Percentiles rank a stretch among this genome's conserved stretches.
phyloP scores from a whole-genome alignment of 331 rosid species.

The Pyracantha coccinea region DNA sequence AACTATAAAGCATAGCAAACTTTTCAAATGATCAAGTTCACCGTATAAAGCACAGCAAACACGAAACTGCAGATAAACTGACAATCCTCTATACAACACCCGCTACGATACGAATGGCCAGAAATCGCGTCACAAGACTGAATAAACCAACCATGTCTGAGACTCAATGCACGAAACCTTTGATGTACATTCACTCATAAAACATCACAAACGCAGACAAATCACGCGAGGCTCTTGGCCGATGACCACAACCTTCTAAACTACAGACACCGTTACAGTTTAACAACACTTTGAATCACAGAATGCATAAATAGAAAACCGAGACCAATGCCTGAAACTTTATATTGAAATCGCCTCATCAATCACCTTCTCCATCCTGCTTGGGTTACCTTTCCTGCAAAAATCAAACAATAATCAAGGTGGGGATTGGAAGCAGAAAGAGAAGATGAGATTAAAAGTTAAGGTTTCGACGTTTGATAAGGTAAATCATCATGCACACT shows the following conservation, averaged over 20 bases:
- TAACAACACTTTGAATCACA: conserved; percentile 30
- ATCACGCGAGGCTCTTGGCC: conserved; percentile 27
- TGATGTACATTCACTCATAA: conserved; percentile 82
- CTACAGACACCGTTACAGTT: conserved; percentile 22
- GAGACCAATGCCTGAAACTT: conserved; percentile 24
- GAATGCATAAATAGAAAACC: conserved; percentile 29
- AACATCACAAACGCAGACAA: conserved; percentile 51
- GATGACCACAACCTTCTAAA: conserved; percentile 32
- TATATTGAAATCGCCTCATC: conserved; percentile 54
- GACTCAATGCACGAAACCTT: conserved; percentile 39
- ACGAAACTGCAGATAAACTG: neutral
- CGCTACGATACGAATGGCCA: conserved; percentile 12
- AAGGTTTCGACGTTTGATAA: neutral
- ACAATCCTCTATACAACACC: conserved; percentile 15
- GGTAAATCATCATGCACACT: neutral
- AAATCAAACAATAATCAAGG: conserved; percentile 12
- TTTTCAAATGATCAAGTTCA: neutral
- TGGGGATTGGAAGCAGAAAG: neutral
- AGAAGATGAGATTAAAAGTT: no score
- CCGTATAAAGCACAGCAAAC: neutral
- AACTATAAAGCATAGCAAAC: no score
- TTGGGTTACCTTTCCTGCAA: conserved; percentile 74
- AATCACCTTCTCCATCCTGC: conserved; percentile 90
- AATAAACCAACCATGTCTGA: conserved; percentile 24
- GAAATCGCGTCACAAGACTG: conserved; percentile 17